Evolutionary conservation across 2,329 filamentous ascomycete species (phyloP).

Genomic region (Ophiosphaerella korrae): DNA sequence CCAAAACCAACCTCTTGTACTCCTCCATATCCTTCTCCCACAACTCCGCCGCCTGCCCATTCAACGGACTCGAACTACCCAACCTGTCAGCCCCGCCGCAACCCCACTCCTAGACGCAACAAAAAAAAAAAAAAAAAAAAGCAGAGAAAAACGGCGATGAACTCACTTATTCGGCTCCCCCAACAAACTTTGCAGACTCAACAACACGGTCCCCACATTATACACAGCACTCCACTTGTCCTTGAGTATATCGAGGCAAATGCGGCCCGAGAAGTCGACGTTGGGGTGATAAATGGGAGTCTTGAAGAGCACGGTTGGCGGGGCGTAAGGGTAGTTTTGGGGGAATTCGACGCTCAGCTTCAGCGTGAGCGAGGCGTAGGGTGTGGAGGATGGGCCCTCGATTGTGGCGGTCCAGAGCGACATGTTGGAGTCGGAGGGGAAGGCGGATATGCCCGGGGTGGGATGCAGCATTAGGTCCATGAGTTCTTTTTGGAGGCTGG

Average conservation of each 20-base stretch:
- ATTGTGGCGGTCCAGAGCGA: conserved; percentile 89
- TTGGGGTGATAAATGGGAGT: conserved; percentile 99
- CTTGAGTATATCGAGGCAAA: conserved; percentile 97
- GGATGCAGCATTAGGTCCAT: conserved; percentile 98
- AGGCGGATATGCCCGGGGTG: conserved; percentile 91
- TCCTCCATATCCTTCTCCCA: conserved; percentile 89
- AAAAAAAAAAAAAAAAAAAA: no score
- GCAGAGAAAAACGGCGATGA: neutral
- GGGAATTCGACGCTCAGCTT: conserved; percentile 94
- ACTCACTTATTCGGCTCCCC: conserved; percentile 97
- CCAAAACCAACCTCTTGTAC: conserved; percentile 78
- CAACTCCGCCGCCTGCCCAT: conserved; percentile 92
- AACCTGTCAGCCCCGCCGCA: conserved; percentile 7
- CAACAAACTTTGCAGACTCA: conserved; percentile 92
- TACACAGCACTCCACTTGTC: conserved; percentile 99
- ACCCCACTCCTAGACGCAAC: neutral
- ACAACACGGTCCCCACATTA: conserved; percentile 89
- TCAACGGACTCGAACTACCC: conserved; percentile 83
- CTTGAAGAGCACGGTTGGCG: conserved; percentile 93
- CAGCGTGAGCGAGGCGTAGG: conserved; percentile 84
- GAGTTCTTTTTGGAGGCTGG: conserved; percentile 90
- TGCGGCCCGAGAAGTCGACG: conserved; percentile 94
- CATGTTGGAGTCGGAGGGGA: conserved; percentile 90
- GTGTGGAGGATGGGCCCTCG: conserved; percentile 86
- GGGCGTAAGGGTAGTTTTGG: conserved; percentile 87